These are phyloP conservation scores for Phlebopus sp. DNA, from an alignment of 1,284 basidiomycete species.

Conservation along the genomic window DNA sequence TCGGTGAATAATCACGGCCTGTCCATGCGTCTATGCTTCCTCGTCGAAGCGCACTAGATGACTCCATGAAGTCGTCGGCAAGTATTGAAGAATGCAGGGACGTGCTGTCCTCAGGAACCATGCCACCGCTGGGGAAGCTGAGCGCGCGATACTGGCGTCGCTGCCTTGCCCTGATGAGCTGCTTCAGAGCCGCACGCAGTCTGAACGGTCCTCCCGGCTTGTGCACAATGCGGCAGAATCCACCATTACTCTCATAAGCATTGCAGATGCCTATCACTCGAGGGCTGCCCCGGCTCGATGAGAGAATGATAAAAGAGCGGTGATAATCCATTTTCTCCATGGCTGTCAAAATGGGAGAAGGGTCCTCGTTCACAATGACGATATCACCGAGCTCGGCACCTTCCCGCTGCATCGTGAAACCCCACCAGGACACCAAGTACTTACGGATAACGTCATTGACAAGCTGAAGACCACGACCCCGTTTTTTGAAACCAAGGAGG, in stretches of 20 bases:
- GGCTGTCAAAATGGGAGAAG: constrained; percentile 54
- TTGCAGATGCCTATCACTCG: constrained; percentile 60
- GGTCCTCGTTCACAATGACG: constrained; percentile 81
- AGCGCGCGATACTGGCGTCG: constrained; percentile 27
- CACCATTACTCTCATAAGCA: constrained; percentile 78
- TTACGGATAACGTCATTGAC: constrained; percentile 59
- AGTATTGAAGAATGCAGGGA: constrained; percentile 33
- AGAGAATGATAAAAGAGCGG: constrained; percentile 73
- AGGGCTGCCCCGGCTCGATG: constrained; percentile 66
- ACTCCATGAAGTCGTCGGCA: constrained; percentile 22
- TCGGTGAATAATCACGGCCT: constrained; percentile 13
- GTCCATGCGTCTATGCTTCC: constrained; percentile 26
- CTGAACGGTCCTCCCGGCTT: constrained; percentile 88
- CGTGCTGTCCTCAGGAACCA: constrained; percentile 25
- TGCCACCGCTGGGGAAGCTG: constrained; percentile 13
- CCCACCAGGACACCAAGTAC: constrained; percentile 79
- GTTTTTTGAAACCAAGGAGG: constrained; percentile 70
- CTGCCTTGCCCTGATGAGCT: constrained; percentile 60
- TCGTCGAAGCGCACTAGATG: constrained; percentile 19
- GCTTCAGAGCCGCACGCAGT: constrained; percentile 65
- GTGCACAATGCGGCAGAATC: constrained; percentile 82
- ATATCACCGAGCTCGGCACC: constrained; percentile 64
- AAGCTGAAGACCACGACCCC: constrained; percentile 69
- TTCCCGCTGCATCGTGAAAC: constrained; percentile 54
- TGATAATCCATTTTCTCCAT: constrained; percentile 55